These are phyloP conservation scores for Sclerospora graminicola DNA, from an alignment of 352 stramenopile genomes.

Conservation along the genomic window DNA sequence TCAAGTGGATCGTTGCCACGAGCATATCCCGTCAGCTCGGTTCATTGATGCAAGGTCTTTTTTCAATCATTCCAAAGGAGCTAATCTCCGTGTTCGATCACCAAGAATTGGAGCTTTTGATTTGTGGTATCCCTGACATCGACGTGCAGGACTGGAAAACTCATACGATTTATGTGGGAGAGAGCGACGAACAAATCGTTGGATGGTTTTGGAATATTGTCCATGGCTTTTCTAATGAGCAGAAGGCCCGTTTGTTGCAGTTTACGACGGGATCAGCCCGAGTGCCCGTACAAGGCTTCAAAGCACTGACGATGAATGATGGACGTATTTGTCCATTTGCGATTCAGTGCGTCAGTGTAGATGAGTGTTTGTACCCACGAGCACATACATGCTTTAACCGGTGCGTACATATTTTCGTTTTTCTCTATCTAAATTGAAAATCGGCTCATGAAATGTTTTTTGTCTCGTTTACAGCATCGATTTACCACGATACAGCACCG, in stretches of 20 bases:
- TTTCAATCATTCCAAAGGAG: constrained; percentile 93
- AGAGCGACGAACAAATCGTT: constrained; percentile 84
- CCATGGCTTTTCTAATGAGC: constrained; percentile 87
- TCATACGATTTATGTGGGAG: constrained; percentile 93
- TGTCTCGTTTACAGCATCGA: constrained; percentile 41
- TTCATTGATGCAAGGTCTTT: constrained; percentile 92
- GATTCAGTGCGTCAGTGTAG: constrained; percentile 72
- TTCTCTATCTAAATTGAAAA: not conserved
- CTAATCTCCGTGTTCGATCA: constrained; percentile 94
- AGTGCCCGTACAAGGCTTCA: constrained; percentile 85
- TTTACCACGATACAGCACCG: constrained; percentile 57
- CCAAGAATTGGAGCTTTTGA: constrained; percentile 95
- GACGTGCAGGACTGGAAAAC: constrained; percentile 93
- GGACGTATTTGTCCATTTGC: constrained; percentile 80
- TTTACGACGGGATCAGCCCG: constrained; percentile 96
- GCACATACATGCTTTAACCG: constrained; percentile 84
- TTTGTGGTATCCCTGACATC: constrained; percentile 96
- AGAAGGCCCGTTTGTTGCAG: constrained; percentile 94
- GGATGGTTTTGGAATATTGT: constrained; percentile 98
- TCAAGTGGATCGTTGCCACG: constrained; percentile 76
- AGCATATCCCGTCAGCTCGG: constrained; percentile 86
- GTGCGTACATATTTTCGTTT: constrained; percentile 21
- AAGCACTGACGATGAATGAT: constrained; percentile 83
- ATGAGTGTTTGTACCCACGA: constrained; percentile 75
- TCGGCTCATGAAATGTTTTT: not conserved